Evolutionary conservation across 148 eudicot genomes (phyloP).

Genomic region (Persicaria tinctoria): DNA sequence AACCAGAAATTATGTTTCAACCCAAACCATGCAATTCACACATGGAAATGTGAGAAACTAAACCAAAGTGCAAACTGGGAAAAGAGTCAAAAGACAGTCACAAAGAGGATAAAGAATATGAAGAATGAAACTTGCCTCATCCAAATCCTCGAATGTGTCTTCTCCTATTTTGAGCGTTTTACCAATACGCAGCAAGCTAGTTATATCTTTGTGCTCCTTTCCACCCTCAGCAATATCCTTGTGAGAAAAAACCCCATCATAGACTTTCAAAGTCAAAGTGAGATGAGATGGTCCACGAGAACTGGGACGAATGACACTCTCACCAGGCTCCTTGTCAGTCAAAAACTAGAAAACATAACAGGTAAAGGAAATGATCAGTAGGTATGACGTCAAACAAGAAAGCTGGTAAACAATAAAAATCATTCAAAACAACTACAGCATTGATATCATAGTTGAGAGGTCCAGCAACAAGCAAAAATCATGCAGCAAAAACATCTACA

Average conservation of each 20-base stretch:
- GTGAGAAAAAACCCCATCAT: conserved; percentile 90
- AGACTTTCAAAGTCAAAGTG: conserved; percentile 80
- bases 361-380: conserved; percentile 3
- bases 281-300: conserved; percentile 83
- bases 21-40: background rate
- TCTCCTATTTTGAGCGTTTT: conserved; percentile 85
- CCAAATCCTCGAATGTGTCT: conserved; percentile 90
- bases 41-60: background rate
- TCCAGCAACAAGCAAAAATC: background rate
- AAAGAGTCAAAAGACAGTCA: background rate
- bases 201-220: conserved; percentile 86
- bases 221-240: conserved; percentile 91
- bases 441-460: background rate
- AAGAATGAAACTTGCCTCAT: conserved; percentile 54
- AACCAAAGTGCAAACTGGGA: background rate
- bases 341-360: conserved; percentile 42
- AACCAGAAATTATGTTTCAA: background rate
- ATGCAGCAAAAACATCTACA: background rate
- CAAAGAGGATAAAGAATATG: background rate
- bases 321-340: conserved; percentile 85
- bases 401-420: background rate
- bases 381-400: background rate
- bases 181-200: conserved; percentile 89
- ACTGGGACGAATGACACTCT: conserved; percentile 87
- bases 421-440: too few relatives aligned